These are phyloP conservation scores for Fragaria vesca DNA, from an alignment of 306 rosid species.

Conservation along the genomic window DNA sequence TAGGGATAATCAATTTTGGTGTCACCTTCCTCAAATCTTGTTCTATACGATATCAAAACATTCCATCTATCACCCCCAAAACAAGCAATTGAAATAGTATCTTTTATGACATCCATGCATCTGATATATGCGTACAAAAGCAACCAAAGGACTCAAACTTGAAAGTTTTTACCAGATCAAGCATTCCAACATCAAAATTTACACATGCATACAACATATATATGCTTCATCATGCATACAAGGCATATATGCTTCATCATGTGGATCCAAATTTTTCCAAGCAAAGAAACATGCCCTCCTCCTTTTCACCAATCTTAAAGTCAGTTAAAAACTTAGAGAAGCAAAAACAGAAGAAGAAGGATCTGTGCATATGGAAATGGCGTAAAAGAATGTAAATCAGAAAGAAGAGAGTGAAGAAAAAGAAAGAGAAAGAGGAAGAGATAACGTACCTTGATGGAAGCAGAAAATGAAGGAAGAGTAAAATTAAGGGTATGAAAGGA, in stretches of 20 bases:
- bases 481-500: conserved; percentile 26
- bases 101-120: neutral
- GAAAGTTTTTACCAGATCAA: neutral
- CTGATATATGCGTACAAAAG: neutral
- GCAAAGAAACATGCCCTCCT: neutral
- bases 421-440: conserved; percentile 9
- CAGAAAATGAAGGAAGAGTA: conserved; percentile 43
- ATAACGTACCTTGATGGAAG: conserved; percentile 61
- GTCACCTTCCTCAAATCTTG: neutral
- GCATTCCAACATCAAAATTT: neutral
- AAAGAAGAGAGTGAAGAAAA: conserved; percentile 29
- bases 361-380: neutral
- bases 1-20: neutral
- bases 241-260: neutral
- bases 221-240: neutral
- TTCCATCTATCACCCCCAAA: neutral
- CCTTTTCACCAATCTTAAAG: neutral
- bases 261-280: neutral
- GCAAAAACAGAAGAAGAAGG: conserved; percentile 11
- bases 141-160: neutral
- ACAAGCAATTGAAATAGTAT: neutral
- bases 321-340: conserved; percentile 3
- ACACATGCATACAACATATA: neutral
- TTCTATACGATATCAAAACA: neutral
- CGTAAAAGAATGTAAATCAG: conserved; percentile 18